Evolutionary conservation across 1,284 basidiomycete genomes (phyloP).

Genomic region (Puccinia novopanici): DNA sequence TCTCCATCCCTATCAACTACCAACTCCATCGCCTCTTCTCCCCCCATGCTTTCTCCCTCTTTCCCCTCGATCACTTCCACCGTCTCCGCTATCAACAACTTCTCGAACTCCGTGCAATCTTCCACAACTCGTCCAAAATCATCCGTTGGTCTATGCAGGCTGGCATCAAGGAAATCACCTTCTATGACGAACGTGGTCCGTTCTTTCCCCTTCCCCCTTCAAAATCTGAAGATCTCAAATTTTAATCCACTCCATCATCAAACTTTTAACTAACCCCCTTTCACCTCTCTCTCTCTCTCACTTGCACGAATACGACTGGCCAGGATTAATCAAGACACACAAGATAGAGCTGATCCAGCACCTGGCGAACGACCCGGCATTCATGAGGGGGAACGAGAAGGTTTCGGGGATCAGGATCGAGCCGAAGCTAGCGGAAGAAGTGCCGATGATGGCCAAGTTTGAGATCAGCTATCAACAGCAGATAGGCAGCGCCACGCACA

Average conservation of each 20-base stretch:
- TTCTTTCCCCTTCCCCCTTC: not conserved
- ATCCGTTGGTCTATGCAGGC: slow-evolving; percentile 19
- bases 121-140: not conserved
- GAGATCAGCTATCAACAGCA: not conserved
- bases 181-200: slow-evolving; percentile 45
- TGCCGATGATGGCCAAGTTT: slow-evolving; percentile 14
- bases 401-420: slow-evolving; percentile 7
- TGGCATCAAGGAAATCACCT: slow-evolving; percentile 33
- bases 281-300: not conserved
- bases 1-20: slow-evolving; percentile 36
- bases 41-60: not conserved
- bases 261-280: not conserved
- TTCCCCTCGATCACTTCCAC: not conserved
- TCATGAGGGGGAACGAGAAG: slow-evolving; percentile 20
- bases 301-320: not conserved
- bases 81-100: not conserved
- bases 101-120: slow-evolving; percentile 8
- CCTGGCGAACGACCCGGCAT: not conserved
- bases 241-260: not conserved
- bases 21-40: slow-evolving; percentile 10
- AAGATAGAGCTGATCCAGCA: slow-evolving; percentile 7
- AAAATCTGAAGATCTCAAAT: not conserved
- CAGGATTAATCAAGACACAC: slow-evolving; percentile 27
- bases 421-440: slow-evolving; percentile 25
- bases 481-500: no score